phyloP scores from a whole-genome alignment of 495 filamentous ascomycete genomes.

The Penicillium bialowiezense region DNA sequence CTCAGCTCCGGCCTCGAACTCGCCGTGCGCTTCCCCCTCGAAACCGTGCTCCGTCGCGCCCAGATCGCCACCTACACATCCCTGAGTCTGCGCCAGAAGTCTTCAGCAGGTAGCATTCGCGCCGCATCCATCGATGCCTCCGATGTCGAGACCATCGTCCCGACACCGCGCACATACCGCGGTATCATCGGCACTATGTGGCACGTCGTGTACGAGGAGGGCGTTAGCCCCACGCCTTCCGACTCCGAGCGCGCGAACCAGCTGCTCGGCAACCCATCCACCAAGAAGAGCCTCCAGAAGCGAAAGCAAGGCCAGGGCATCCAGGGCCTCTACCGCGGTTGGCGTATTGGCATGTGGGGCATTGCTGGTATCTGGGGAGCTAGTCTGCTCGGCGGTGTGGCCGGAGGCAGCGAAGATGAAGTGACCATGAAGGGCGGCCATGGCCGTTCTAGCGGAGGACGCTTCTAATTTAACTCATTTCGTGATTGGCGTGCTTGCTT shows the following conservation, averaged over 20 bases:
- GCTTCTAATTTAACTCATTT: conserved; percentile 22
- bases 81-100: conserved; percentile 50
- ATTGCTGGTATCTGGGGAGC: conserved; percentile 84
- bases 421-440: conserved; percentile 27
- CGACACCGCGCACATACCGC: conserved; percentile 58
- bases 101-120: conserved; percentile 42
- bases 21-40: conserved; percentile 80
- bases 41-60: conserved; percentile 85
- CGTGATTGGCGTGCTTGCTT: not conserved
- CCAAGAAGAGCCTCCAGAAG: conserved; percentile 38
- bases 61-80: conserved; percentile 67
- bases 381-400: conserved; percentile 53
- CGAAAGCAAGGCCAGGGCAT: conserved; percentile 71
- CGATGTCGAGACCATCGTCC: conserved; percentile 69
- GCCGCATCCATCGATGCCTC: conserved; percentile 41
- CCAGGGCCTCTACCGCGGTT: conserved; percentile 85
- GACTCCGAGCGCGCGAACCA: conserved; percentile 36
- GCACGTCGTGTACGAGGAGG: conserved; percentile 80
- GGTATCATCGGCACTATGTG: conserved; percentile 88
- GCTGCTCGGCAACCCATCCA: conserved; percentile 31
- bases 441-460: conserved; percentile 32
- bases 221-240: conserved; percentile 39
- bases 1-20: conserved; percentile 73
- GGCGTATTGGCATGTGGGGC: conserved; percentile 95
- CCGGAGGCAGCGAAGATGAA: conserved; percentile 34